These are phyloP conservation scores for Flueggea neowawraea DNA, from an alignment of 441 rosid genomes.

Conservation along the genomic window DNA sequence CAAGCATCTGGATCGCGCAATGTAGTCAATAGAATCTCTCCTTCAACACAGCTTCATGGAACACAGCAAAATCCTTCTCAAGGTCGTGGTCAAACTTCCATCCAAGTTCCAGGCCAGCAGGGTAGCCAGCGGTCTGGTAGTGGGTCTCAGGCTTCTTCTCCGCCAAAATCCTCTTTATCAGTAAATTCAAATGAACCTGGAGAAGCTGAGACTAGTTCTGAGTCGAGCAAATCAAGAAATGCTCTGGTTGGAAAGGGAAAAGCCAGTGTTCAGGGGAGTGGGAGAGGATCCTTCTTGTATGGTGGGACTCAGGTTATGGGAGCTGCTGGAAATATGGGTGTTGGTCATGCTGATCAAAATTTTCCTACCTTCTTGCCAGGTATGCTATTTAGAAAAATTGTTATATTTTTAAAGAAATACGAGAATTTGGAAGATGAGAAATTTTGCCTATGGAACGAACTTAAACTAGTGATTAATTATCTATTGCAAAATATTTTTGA, in stretches of 20 bases:
- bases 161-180: slow-evolving; percentile 46
- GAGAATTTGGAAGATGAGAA: background rate
- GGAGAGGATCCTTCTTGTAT: slow-evolving; percentile 64
- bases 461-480: background rate
- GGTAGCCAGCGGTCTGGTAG: slow-evolving; percentile 46
- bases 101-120: slow-evolving; percentile 47
- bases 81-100: slow-evolving; percentile 40
- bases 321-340: slow-evolving; percentile 54
- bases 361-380: slow-evolving; percentile 89
- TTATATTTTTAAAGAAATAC: background rate
- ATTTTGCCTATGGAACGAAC: background rate
- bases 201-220: slow-evolving; percentile 56
- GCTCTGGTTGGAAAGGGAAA: slow-evolving; percentile 68
- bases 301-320: slow-evolving; percentile 77
- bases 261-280: slow-evolving; percentile 58
- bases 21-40: slow-evolving; percentile 44
- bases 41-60: slow-evolving; percentile 35
- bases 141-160: slow-evolving; percentile 65
- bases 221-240: slow-evolving; percentile 48
- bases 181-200: slow-evolving; percentile 48
- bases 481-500: background rate
- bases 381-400: slow-evolving; percentile 17
- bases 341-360: slow-evolving; percentile 73
- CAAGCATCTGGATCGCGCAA: slow-evolving; percentile 38
- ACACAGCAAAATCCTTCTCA: slow-evolving; percentile 39